These are phyloP conservation scores for Meyerozyma sp. DNA, from an alignment of 1,139 yeast species.

Conservation along the genomic window DNA sequence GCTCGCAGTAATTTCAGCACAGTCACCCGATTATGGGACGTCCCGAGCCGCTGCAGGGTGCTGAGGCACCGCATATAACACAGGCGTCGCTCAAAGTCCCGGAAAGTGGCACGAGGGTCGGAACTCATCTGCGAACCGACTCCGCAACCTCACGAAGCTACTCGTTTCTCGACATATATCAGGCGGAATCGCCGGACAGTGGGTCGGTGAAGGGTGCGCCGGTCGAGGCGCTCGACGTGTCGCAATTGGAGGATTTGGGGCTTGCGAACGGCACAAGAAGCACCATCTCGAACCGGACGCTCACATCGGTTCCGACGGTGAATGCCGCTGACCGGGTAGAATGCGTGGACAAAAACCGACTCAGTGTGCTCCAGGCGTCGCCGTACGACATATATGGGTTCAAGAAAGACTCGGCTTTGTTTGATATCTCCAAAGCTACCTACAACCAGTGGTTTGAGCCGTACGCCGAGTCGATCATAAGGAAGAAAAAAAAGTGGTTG, in stretches of 20 bases:
- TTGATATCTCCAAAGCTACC: slow-evolving; percentile 42
- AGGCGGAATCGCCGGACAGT: slow-evolving; percentile 11
- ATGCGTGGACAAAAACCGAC: background rate
- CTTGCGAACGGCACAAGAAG: background rate
- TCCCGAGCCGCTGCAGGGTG: background rate
- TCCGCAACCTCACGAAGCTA: slow-evolving; percentile 33
- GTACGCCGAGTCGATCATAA: slow-evolving; percentile 57
- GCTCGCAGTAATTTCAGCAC: background rate
- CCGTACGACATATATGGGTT: slow-evolving; percentile 81
- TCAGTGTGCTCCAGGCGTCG: slow-evolving; percentile 18
- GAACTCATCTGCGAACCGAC: slow-evolving; percentile 21
- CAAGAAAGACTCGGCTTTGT: slow-evolving; percentile 52
- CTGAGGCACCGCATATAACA: background rate
- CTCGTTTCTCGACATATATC: slow-evolving; percentile 18
- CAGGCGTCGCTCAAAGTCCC: background rate
- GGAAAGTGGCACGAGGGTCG: slow-evolving; percentile 4
- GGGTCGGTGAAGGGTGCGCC: background rate
- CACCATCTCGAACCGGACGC: slow-evolving; percentile 1
- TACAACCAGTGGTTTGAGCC: slow-evolving; percentile 71
- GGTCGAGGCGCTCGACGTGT: background rate
- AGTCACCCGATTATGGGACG: background rate
- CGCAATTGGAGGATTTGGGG: slow-evolving; percentile 1
- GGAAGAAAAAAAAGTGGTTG: slow-evolving; percentile 75
- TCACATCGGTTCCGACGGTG: slow-evolving; percentile 4
- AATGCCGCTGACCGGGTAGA: background rate